These are phyloP conservation scores for Pseudogymnoascus pannorum DNA, from an alignment of 2,329 filamentous ascomycete genomes.

Conservation along the genomic window DNA sequence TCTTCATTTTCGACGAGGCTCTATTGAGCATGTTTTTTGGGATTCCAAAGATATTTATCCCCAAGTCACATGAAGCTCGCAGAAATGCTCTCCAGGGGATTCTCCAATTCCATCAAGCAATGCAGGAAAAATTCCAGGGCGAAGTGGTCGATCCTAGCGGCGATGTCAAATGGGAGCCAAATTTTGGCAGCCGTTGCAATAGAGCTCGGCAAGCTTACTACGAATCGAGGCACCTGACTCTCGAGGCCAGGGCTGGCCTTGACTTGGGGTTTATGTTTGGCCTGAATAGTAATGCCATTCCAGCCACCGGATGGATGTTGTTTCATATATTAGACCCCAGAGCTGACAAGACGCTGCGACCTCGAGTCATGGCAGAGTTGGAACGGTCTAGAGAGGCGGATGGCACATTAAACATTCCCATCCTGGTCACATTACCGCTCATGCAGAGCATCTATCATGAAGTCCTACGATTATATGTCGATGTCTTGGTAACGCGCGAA, in stretches of 20 bases:
- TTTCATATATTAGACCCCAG: constrained; percentile 27
- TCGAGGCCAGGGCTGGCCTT: background rate
- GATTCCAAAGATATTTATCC: background rate
- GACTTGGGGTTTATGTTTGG: constrained; percentile 27
- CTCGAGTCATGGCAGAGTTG: constrained; percentile 25
- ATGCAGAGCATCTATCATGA: constrained; percentile 30
- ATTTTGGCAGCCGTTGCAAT: background rate
- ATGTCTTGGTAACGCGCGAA: constrained; percentile 27
- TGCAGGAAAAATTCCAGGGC: background rate
- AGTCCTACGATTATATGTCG: constrained; percentile 28
- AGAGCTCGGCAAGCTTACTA: background rate
- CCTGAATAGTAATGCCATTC: constrained; percentile 27
- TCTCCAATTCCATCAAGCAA: background rate
- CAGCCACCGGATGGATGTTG: constrained; percentile 28
- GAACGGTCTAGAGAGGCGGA: constrained; percentile 18
- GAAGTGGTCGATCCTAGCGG: background rate
- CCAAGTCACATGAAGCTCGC: background rate
- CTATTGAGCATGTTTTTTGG: background rate
- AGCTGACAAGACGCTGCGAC: constrained; percentile 20
- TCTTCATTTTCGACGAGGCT: background rate
- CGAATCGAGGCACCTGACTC: background rate
- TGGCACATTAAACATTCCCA: constrained; percentile 18
- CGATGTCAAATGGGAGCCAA: background rate
- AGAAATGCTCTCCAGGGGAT: background rate
- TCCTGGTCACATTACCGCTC: constrained; percentile 25